Evolutionary conservation across 129 eudicot species (phyloP).

Genomic region (Helianthus tuberosus): DNA sequence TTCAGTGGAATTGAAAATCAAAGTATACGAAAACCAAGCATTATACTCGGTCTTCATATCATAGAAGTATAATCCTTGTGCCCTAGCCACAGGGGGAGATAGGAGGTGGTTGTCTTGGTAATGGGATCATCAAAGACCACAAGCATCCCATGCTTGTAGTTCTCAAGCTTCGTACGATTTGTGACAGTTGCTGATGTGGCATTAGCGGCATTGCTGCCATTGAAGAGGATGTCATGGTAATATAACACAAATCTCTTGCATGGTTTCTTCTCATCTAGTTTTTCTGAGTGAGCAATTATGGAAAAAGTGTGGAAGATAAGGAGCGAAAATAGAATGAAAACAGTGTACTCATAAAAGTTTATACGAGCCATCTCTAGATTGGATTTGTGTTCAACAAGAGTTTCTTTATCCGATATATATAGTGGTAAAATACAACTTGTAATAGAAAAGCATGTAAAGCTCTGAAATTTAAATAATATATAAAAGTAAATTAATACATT

Average conservation of each 20-base stretch:
- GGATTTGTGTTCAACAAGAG: background rate
- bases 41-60: constrained; percentile 50
- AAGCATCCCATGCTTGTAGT: constrained; percentile 44
- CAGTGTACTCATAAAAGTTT: background rate
- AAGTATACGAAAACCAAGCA: constrained; percentile 70
- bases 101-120: constrained; percentile 45
- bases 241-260: constrained; percentile 60
- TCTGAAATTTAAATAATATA: too few species aligned
- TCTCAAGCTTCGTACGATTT: constrained; percentile 33
- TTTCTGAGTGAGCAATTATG: constrained; percentile 11
- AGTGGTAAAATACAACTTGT: background rate
- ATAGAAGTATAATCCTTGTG: constrained; percentile 72
- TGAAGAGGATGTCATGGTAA: constrained; percentile 60
- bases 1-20: constrained; percentile 58
- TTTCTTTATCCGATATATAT: constrained; percentile 6
- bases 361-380: constrained; percentile 18
- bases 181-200: constrained; percentile 51
- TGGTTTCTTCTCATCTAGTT: constrained; percentile 34
- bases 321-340: constrained; percentile 12
- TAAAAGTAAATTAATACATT: too few species aligned
- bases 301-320: constrained; percentile 1
- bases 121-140: constrained; percentile 67
- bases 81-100: constrained; percentile 58
- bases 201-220: constrained; percentile 45
- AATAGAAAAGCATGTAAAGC: too few species aligned